A percentile compares a stretch with the other conserved stretches of the same genome.
These are phyloP conservation scores for Magnaporthiopsis incrustans DNA, from an alignment of 2,329 filamentous ascomycete genomes.

Conservation along the genomic window DNA sequence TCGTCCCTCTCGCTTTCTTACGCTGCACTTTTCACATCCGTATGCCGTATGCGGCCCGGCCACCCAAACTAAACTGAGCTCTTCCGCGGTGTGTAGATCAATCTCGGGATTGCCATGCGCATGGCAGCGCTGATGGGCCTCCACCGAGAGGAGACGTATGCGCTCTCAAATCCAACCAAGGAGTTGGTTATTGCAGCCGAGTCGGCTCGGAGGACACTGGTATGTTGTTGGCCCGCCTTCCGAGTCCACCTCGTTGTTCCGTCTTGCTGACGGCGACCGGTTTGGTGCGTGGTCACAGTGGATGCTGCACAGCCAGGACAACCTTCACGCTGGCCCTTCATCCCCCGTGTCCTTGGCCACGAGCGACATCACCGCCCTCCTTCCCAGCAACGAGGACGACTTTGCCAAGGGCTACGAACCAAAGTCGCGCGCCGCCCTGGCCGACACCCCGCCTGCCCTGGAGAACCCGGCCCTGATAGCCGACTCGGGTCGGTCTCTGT, in stretches of 20 bases:
- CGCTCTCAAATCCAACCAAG: slow-evolving; percentile 30
- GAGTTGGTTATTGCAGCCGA: slow-evolving; percentile 41
- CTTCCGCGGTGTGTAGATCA: slow-evolving; percentile 30
- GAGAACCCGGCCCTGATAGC: slow-evolving; percentile 34
- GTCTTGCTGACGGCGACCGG: too few relatives aligned
- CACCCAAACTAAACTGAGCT: slow-evolving; percentile 4
- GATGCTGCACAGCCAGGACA: slow-evolving; percentile 53
- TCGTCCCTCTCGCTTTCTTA: neutral
- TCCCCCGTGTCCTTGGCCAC: slow-evolving; percentile 43
- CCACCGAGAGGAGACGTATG: slow-evolving; percentile 48
- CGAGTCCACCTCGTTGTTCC: slow-evolving; percentile 2
- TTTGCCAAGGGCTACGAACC: slow-evolving; percentile 42
- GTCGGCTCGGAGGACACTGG: slow-evolving; percentile 48
- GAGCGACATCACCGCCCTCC: slow-evolving; percentile 44
- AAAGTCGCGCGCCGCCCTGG: slow-evolving; percentile 41
- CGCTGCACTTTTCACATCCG: too few relatives aligned
- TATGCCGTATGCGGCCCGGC: neutral
- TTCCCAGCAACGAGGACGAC: slow-evolving; percentile 44
- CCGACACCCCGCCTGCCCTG: slow-evolving; percentile 42
- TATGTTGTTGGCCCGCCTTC: slow-evolving; percentile 25
- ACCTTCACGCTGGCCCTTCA: slow-evolving; percentile 43
- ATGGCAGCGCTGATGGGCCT: slow-evolving; percentile 48
- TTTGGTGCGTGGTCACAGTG: slow-evolving; percentile 28
- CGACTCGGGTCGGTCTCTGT: slow-evolving; percentile 40
- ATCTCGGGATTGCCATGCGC: slow-evolving; percentile 47